phyloP scores from a whole-genome alignment of 169 alveolate genomes.

The Plasmodium relictum region DNA sequence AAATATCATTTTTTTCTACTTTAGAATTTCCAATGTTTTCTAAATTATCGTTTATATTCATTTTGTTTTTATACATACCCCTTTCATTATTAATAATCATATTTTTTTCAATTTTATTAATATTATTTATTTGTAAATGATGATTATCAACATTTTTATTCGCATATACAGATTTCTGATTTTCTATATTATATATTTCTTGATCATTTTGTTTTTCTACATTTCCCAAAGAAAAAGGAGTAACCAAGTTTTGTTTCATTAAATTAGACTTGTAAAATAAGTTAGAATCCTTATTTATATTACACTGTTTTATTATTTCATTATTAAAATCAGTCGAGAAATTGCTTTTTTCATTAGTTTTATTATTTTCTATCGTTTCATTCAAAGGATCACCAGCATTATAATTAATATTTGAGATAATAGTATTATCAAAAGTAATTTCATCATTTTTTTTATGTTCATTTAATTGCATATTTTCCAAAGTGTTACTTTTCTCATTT shows the following conservation, averaged over 20 bases:
- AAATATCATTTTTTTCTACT: background rate
- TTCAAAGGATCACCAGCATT: too few species aligned
- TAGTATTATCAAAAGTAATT: too few species aligned
- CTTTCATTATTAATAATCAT: background rate
- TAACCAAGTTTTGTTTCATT: background rate
- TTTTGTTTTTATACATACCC: background rate
- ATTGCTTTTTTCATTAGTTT: background rate
- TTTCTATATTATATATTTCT: background rate
- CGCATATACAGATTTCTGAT: background rate
- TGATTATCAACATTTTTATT: too few species aligned
- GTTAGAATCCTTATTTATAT: background rate
- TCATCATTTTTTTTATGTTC: too few species aligned
- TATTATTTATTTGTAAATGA: background rate
- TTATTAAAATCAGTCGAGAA: background rate
- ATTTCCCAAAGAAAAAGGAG: background rate
- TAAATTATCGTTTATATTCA: background rate
- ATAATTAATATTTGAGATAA: too few species aligned
- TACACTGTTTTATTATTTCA: background rate
- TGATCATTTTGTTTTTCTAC: background rate
- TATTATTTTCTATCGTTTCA: too few species aligned
- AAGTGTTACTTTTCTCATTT: too few species aligned
- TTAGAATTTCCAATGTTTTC: background rate
- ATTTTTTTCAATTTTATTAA: background rate
- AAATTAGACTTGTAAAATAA: background rate
- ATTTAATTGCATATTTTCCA: too few species aligned